Evolutionary conservation across 2,329 filamentous ascomycete species (phyloP).

Genomic region (Arthrocladium fulminans): DNA sequence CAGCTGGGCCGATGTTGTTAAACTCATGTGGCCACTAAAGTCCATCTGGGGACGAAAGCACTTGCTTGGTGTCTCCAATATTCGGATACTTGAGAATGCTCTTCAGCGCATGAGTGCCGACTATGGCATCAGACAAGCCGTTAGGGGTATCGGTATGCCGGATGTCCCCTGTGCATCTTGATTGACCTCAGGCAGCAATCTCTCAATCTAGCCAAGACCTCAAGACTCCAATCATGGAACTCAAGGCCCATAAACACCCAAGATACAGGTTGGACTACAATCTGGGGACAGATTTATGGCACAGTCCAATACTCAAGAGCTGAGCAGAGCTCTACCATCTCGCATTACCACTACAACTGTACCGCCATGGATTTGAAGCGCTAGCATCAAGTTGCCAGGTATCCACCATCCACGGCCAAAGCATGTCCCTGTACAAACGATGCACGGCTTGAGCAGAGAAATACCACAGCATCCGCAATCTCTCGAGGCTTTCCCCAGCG

Average conservation of each 20-base stretch:
- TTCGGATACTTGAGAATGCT: background rate
- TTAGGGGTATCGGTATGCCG: too few relatives aligned
- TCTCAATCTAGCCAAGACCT: background rate
- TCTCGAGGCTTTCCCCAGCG: constrained; percentile 45
- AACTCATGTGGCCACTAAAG: constrained; percentile 16
- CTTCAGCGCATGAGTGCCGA: background rate
- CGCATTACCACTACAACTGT: background rate
- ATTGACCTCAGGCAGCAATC: background rate
- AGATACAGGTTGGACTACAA: too few relatives aligned
- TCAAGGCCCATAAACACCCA: too few relatives aligned
- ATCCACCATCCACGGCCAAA: constrained; percentile 46
- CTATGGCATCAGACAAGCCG: constrained; percentile 2
- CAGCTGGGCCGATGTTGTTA: constrained; percentile 16
- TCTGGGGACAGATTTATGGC: too few relatives aligned
- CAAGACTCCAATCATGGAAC: too few relatives aligned
- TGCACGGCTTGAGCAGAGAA: constrained; percentile 41
- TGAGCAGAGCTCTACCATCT: background rate
- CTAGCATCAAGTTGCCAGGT: constrained; percentile 26
- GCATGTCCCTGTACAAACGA: constrained; percentile 47
- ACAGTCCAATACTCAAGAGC: too few relatives aligned
- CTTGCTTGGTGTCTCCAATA: background rate
- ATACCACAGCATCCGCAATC: constrained; percentile 43
- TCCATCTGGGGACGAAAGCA: constrained; percentile 7
- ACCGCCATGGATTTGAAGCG: background rate
- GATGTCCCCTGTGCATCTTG: background rate